Evolutionary conservation across 116 monocot genomes (phyloP), one percentile per base, ranked within the genome.

Genomic region (Papilionanthe hybrid): DNA sequence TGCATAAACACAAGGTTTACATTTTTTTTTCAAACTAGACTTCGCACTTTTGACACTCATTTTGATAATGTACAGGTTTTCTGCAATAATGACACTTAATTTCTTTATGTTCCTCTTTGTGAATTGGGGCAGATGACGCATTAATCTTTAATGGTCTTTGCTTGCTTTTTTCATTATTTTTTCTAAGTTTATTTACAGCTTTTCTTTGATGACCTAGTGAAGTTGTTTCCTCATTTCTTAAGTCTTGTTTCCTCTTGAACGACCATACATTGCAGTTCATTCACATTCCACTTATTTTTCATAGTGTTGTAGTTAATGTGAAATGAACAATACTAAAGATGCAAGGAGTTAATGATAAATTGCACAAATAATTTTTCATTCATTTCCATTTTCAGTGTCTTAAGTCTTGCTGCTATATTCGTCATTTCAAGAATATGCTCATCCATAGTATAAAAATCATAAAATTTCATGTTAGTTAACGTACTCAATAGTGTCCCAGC

Each of bases 11-110:
- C 30, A n/a, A n/a, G n/a, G n/a, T n/a, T n/a, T n/a, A n/a, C n/a
- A 23, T 68, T 77, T 77, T n/a, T 66, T 82, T 82, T 82, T 82
- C 77, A 63, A 82, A 82, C 82, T 63, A 82, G 57, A 41, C 76
- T 9, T 22, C 65, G 0, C n/a, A 50, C 17, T 66, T n/a, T n/a
- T n/a, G n/a, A n/a, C n/a, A n/a, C n/a, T n/a, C n/a, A n/a, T n/a
- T n/a, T n/a, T n/a, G n/a, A n/a, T n/a, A n/a, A n/a, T n/a, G n/a
- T n/a, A n/a, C n/a, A n/a, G n/a, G n/a, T n/a, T n/a, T n/a, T n/a
- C n/a, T n/a, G n/a, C n/a, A n/a, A n/a, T n/a, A n/a, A n/a, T n/a
- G n/a, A n/a, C n/a, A n/a, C n/a, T n/a, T n/a, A n/a, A n/a, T n/a
- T n/a, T n/a, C n/a, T n/a, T n/a, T n/a, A n/a, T n/a, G n/a, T n/a